Evolutionary conservation across 352 stramenopile species (phyloP).

Genomic region (Halophytophthora batemanensis): DNA sequence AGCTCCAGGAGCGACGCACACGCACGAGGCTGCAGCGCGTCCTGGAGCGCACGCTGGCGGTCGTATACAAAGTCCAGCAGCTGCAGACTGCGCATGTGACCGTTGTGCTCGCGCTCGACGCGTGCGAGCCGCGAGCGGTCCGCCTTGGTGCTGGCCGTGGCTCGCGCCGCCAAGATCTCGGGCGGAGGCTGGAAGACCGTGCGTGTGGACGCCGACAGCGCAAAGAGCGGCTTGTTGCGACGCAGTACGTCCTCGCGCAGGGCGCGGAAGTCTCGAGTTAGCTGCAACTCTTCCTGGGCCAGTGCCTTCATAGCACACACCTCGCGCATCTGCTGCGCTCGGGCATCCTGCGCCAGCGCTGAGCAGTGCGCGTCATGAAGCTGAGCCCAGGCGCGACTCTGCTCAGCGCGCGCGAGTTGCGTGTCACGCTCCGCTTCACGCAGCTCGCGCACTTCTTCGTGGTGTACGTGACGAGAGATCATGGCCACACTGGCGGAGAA

Average conservation of each 20-base stretch:
- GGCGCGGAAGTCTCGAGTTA: constrained; percentile 36
- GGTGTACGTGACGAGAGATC: constrained; percentile 71
- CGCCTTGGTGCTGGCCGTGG: constrained; percentile 40
- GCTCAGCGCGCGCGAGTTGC: constrained; percentile 43
- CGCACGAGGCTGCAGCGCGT: constrained; percentile 43
- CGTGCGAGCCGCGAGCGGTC: constrained; percentile 39
- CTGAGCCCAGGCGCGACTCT: constrained; percentile 43
- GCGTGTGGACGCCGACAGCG: constrained; percentile 62
- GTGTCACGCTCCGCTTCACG: constrained; percentile 35
- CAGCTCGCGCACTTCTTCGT: constrained; percentile 57
- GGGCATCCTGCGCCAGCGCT: constrained; percentile 42
- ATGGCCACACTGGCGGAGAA: constrained; percentile 71
- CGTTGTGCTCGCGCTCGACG: constrained; percentile 56
- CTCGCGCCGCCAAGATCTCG: constrained; percentile 60
- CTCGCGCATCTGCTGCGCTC: constrained; percentile 30
- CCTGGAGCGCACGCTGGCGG: constrained; percentile 44
- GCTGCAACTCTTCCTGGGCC: constrained; percentile 43
- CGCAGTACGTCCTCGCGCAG: constrained; percentile 49
- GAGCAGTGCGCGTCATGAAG: constrained; percentile 54
- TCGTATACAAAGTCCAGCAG: constrained; percentile 73
- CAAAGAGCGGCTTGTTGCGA: constrained; percentile 46
- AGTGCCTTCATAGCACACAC: constrained; percentile 60
- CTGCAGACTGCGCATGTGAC: constrained; percentile 72
- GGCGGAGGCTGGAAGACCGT: constrained; percentile 64
- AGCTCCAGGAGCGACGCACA: constrained; percentile 55